Evolutionary conservation across 768 basidiomycete species (phyloP), one percentile per base, ranked within the genome.

Genomic region (Leccinum ochraceum): DNA sequence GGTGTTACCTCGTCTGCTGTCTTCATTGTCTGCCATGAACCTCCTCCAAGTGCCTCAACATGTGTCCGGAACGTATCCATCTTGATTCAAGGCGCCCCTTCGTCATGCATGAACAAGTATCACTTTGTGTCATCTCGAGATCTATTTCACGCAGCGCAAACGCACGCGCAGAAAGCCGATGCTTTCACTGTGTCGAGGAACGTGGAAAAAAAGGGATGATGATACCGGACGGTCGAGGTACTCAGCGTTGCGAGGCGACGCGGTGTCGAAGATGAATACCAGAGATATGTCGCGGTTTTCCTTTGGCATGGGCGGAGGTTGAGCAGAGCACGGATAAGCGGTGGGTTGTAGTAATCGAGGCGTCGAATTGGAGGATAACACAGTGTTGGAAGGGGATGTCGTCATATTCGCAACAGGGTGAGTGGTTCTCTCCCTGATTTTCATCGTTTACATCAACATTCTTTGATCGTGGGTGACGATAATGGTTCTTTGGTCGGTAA

Each of bases 231-330:
- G 78, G 71, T 76, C 73, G 77, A 68, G 74, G 24, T 74, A 71
- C 73, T 67, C 67, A 50, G 36, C 63, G 66, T 66, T 64, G 54
- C 59, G 28, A n/a, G 26, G 52, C 52, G 48, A 28, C 36, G 64
- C 22, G 10, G 52, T 54, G 46, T 59, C 62, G 61, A 66, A 24
- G 9, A 59, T 60, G 65, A 50, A 59, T 58, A 62, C 72, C 28
- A 86, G 85, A 86, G 80, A 80, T 63, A 76, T 79, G 78, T 81
- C 84, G 78, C 76, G 79, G 83, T 48, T 74, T 67, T 59, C 62
- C 64, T 58, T 66, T 66, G 64, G 64, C 65, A 58, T 55, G 17
- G 8, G 50, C 22, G 17, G 65, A 55, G 71, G 75, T 64, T 46
- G 83, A 85, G 79, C 72, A 67, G 79, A 66, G 58, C 60, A 72